These are phyloP conservation scores for Iberis amara DNA, from an alignment of 441 rosid species.

Conservation along the genomic window DNA sequence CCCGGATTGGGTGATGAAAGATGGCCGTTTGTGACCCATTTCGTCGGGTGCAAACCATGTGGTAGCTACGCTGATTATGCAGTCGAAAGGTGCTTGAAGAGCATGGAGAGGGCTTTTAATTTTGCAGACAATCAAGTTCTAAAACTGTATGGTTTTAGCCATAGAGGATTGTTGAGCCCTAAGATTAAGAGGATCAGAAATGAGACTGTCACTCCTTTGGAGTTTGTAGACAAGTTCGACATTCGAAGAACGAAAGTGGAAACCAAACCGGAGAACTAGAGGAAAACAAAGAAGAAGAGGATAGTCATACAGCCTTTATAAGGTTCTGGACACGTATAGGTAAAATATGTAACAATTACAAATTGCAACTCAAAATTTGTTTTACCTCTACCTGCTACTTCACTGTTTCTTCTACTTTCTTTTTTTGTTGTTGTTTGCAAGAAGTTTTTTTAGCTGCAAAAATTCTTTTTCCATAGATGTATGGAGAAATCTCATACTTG, in stretches of 20 bases:
- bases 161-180: conserved; percentile 69
- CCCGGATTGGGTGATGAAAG: conserved; percentile 85
- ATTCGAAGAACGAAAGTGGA: conserved; percentile 44
- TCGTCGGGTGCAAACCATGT: conserved; percentile 90
- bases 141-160: conserved; percentile 66
- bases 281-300: conserved; percentile 10
- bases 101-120: conserved; percentile 90
- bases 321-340: conserved; percentile 25
- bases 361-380: conserved; percentile 31
- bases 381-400: conserved; percentile 31
- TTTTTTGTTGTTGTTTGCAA: conserved; percentile 30
- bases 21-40: conserved; percentile 92
- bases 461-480: conserved; percentile 26
- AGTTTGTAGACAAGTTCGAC: conserved; percentile 61
- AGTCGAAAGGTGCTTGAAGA: conserved; percentile 65
- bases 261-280: conserved; percentile 26
- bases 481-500: conserved; percentile 29
- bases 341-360: conserved; percentile 28
- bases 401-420: conserved; percentile 19
- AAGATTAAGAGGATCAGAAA: conserved; percentile 77
- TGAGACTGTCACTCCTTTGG: conserved; percentile 63
- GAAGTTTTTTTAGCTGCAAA: background rate
- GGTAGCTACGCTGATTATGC: conserved; percentile 92
- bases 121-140: conserved; percentile 90
- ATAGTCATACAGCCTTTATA: conserved; percentile 17